Evolutionary conservation across 495 filamentous ascomycete genomes (phyloP), one percentile per base, ranked within the genome.

Genomic region (Penicillium antarcticum): DNA sequence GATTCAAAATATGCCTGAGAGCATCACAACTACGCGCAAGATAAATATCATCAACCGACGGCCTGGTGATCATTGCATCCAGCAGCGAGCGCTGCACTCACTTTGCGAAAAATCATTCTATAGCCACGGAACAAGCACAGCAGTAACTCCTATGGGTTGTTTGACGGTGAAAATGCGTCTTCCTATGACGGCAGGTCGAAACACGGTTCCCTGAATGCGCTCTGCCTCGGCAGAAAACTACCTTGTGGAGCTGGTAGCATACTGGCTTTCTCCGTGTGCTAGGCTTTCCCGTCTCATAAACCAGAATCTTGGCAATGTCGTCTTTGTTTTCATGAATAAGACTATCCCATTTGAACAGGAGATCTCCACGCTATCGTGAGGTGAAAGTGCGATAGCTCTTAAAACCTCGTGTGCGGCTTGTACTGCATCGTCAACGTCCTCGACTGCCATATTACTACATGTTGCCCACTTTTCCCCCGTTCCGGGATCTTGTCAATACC

Each of bases 81-180:
- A 5, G 83, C 83, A 4, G 83, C 83, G 4, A 87, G 61, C 4
- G 84, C 84, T 1, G 82, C 76, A 23, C 70, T 74, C 8, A 77
- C 77, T 62, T 87, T 87, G 12, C 84, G 66, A 14, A 84, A 63
- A 17, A 82, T 69, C 79, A 87, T 84, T 5, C 21, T 23, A 5
- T 41, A 38, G 14, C 66, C 66, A 76, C 41, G 77, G 76, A 6
- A 77, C 71, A 9, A 68, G 38, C 0, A 62, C 66, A 24, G 59
- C 65, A 9, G 52, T 59, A 1, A 78, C 77, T 7, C 77, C 77
- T 26, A 80, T 65, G 1, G 77, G 75, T 56, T 78, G 74, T 61
- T 79, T 78, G 47, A 78, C 65, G 1, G 70, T 75, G 45, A 78
- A 64, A 7, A 72, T 61, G n/a, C 75, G 63, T 3, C 70, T 53